Conservation (phyloP, 306 rosid species). For the Quercus robur region DNA sequence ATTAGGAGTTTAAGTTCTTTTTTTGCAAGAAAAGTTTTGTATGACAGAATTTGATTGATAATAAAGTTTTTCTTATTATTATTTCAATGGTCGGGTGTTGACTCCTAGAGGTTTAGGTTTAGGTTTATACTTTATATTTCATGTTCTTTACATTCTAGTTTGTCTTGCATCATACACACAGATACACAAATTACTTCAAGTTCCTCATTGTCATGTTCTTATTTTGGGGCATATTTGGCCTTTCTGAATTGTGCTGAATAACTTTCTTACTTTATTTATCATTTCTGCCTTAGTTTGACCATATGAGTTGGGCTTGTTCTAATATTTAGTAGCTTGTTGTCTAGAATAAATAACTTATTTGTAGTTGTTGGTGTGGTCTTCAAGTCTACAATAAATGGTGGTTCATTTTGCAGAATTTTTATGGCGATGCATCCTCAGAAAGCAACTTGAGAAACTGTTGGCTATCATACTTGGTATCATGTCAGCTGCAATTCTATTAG, state of each 20-base stretch:
- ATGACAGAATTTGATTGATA: too few species aligned
- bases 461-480: slow-evolving; percentile 75
- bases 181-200: background rate
- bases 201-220: background rate
- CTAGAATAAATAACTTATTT: background rate
- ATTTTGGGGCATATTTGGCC: background rate
- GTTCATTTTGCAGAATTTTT: slow-evolving; percentile 69
- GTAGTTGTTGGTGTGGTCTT: background rate
- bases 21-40: too few species aligned
- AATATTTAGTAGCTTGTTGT: background rate
- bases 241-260: background rate
- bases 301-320: background rate
- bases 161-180: too few species aligned
- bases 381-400: slow-evolving; percentile 8
- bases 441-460: slow-evolving; percentile 75
- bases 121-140: too few species aligned
- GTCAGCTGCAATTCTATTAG: slow-evolving; percentile 91
- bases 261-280: background rate
- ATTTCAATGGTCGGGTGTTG: too few species aligned
- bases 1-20: too few species aligned
- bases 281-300: background rate
- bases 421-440: slow-evolving; percentile 86
- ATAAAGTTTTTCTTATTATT: too few species aligned
- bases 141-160: too few species aligned
- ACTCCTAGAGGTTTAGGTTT: too few species aligned